These are phyloP conservation scores for Hansfordia pulvinata DNA, from an alignment of 2,329 filamentous ascomycete genomes.

Conservation along the genomic window DNA sequence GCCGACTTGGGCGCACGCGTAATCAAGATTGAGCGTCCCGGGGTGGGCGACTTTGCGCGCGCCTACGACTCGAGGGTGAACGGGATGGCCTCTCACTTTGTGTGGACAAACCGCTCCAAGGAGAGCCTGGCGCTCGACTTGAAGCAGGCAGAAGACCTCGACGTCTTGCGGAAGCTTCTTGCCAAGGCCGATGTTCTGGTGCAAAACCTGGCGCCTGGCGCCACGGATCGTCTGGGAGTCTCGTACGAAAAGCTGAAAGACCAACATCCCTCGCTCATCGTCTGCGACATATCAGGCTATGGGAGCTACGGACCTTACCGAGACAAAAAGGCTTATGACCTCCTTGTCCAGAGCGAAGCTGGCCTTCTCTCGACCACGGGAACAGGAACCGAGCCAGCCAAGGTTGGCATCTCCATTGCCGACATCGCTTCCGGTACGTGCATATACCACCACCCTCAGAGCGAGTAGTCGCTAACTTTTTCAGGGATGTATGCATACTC, in stretches of 20 bases:
- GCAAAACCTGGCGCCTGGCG: constrained; percentile 38
- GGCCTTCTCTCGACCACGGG: constrained; percentile 37
- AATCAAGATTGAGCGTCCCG: constrained; percentile 39
- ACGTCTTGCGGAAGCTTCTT: constrained; percentile 26
- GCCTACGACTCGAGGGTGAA: constrained; percentile 34
- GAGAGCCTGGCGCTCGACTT: constrained; percentile 36
- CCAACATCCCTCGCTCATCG: constrained; percentile 29
- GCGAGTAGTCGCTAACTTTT: no score
- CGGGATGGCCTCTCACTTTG: constrained; percentile 36
- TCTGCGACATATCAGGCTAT: constrained; percentile 40
- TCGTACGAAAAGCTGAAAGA: constrained; percentile 27
- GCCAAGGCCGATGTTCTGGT: constrained; percentile 34
- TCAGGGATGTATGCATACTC: constrained; percentile 38
- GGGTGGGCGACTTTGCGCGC: constrained; percentile 36
- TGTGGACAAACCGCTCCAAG: constrained; percentile 42
- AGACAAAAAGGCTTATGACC: constrained; percentile 40
- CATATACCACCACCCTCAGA: no score
- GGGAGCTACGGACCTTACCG: constrained; percentile 35
- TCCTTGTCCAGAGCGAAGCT: constrained; percentile 40
- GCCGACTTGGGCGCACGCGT: constrained; percentile 39
- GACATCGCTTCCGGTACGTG: constrained; percentile 38
- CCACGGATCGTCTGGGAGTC: constrained; percentile 29
- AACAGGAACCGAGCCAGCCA: constrained; percentile 25
- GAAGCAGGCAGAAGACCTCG: constrained; percentile 27
- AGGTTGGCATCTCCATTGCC: constrained; percentile 39